These are phyloP conservation scores for Ustilago tritici DNA, from an alignment of 1,284 basidiomycete genomes.

Conservation along the genomic window DNA sequence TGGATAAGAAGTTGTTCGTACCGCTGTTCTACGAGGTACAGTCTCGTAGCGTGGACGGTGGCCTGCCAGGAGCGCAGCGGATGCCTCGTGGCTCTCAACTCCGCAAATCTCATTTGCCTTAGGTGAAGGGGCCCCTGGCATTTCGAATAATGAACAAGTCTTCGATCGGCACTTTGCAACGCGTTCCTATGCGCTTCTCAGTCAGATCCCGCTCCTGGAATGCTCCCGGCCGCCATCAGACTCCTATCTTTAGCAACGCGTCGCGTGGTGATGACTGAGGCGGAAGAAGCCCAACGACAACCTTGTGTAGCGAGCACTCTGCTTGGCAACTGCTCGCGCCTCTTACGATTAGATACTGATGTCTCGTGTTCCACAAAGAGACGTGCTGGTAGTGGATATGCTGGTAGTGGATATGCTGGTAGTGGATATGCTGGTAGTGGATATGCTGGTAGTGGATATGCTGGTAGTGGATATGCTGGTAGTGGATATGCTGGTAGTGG, in stretches of 20 bases:
- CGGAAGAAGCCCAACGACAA: neutral
- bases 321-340: neutral
- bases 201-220: neutral
- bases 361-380: too few relatives aligned
- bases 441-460: too few relatives aligned
- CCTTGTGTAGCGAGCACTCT: neutral
- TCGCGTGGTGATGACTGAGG: neutral
- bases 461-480: too few relatives aligned
- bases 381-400: neutral
- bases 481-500: too few relatives aligned
- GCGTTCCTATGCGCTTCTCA: neutral
- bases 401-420: too few relatives aligned
- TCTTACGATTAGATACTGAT: neutral
- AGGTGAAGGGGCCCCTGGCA: conserved; percentile 7
- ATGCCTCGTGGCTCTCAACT: conserved; percentile 5
- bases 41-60: neutral
- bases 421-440: too few relatives aligned
- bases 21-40: neutral
- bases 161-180: neutral
- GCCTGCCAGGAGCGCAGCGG: conserved; percentile 1
- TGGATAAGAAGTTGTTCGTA: neutral
- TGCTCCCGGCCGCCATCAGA: neutral
- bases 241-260: neutral
- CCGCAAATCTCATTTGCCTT: conserved; percentile 14
- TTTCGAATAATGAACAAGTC: conserved; percentile 9